Evolutionary conservation across 192 early-diverging fungal genomes (phyloP).

Genomic region (Podila clonocystis): DNA sequence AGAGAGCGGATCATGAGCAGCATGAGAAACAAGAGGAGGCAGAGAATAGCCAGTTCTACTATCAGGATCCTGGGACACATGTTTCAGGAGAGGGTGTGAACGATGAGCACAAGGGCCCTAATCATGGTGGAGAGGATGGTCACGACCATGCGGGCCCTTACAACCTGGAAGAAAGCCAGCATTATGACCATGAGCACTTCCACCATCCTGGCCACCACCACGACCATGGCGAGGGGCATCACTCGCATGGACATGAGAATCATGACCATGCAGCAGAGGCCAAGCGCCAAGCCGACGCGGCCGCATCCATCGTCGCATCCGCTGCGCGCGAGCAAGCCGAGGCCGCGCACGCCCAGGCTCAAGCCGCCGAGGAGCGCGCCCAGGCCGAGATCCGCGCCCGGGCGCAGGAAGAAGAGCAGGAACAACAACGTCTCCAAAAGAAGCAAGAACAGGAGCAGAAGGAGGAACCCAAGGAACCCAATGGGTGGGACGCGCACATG

Average conservation of each 20-base stretch:
- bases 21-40: not conserved
- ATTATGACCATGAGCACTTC: conserved; percentile 35
- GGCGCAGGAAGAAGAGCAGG: not conserved
- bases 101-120: not conserved
- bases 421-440: not conserved
- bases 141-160: conserved; percentile 17
- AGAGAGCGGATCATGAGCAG: conserved; percentile 1
- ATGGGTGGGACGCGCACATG: not conserved
- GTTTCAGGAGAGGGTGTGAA: not conserved
- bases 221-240: not conserved
- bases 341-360: not conserved
- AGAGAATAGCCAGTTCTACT: conserved; percentile 7
- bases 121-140: not conserved
- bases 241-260: conserved; percentile 1
- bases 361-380: not conserved
- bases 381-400: too few relatives aligned
- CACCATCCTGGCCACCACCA: conserved; percentile 14
- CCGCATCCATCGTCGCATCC: not conserved
- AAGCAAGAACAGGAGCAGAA: not conserved
- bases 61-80: not conserved
- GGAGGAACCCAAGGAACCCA: too few relatives aligned
- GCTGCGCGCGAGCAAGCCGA: not conserved
- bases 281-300: not conserved
- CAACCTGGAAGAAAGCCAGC: conserved; percentile 12
- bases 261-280: not conserved